These are phyloP conservation scores for Coffea humblotiana DNA, from an alignment of 305 asterid species.

Conservation along the genomic window DNA sequence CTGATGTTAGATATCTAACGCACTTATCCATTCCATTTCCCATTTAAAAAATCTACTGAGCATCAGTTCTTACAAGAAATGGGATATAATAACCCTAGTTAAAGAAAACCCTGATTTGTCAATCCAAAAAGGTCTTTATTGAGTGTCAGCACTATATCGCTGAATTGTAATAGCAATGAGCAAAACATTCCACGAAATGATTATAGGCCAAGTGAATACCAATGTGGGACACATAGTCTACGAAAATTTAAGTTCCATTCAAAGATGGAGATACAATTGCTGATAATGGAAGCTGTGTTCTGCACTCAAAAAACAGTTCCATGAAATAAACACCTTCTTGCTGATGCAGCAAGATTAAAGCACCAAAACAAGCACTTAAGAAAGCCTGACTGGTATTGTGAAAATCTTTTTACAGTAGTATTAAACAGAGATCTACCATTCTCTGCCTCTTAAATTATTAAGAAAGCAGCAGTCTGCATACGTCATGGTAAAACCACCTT, in stretches of 20 bases:
- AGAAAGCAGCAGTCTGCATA: background rate
- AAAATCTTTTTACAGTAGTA: background rate
- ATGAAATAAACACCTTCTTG: background rate
- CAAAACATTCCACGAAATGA: background rate
- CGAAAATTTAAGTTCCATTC: background rate
- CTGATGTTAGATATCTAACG: background rate
- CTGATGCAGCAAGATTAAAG: background rate
- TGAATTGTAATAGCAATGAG: background rate
- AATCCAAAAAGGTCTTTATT: background rate
- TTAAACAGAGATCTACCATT: background rate
- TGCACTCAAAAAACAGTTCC: background rate
- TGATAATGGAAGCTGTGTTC: background rate
- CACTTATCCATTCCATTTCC: background rate
- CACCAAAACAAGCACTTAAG: background rate
- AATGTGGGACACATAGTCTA: background rate
- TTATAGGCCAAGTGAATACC: background rate
- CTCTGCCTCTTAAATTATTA: background rate
- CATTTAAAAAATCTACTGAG: background rate
- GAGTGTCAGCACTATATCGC: too few relatives aligned
- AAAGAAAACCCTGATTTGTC: background rate
- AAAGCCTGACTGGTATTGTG: background rate
- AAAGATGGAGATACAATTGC: background rate
- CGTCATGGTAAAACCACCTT: background rate
- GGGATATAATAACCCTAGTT: background rate
- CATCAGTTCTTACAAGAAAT: background rate